A percentile compares a stretch with the other conserved stretches of the same genome.
These are phyloP conservation scores for Cyberlindnera misumaiensis DNA, from an alignment of 805 yeast species.

Conservation along the genomic window DNA sequence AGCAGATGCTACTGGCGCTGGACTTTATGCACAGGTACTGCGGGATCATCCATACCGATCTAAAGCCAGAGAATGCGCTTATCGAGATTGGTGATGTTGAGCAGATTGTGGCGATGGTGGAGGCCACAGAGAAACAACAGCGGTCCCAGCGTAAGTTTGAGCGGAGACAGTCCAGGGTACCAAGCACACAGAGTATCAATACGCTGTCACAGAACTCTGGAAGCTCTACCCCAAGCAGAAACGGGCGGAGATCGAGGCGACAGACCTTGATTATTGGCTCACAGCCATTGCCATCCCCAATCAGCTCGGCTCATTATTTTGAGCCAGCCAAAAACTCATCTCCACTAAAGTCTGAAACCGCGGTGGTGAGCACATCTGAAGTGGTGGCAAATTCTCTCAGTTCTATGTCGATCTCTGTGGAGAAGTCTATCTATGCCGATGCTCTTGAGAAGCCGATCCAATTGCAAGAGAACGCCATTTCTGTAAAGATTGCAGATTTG, in stretches of 20 bases:
- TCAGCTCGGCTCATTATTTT: constrained; percentile 41
- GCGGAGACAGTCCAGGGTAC: constrained; percentile 28
- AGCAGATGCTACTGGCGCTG: constrained; percentile 65
- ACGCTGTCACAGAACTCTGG: constrained; percentile 13
- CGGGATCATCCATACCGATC: constrained; percentile 69
- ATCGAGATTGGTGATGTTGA: constrained; percentile 83
- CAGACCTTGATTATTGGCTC: constrained; percentile 82
- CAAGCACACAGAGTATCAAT: constrained; percentile 13
- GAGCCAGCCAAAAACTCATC: constrained; percentile 5
- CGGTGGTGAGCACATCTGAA: constrained; percentile 11
- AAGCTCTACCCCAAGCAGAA: constrained; percentile 21
- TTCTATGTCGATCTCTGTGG: constrained; percentile 31
- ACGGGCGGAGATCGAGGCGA: constrained; percentile 48
- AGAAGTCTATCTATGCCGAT: constrained; percentile 15
- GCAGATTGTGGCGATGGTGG: constrained; percentile 62
- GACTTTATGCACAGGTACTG: constrained; percentile 67
- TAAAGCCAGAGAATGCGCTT: constrained; percentile 69
- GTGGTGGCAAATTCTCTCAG: constrained; percentile 32
- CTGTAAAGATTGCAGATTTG: constrained; percentile 84
- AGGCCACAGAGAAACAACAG: constrained; percentile 47
- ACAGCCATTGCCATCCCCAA: constrained; percentile 87
- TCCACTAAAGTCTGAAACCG: constrained; percentile 6
- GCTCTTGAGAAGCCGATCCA: constrained; percentile 1
- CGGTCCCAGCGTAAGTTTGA: constrained; percentile 36
- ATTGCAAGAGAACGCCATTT: constrained; percentile 41